Base-by-base conservation (phyloP, 2,329 filamentous ascomycete species). In the Trichoderma aggressivum region DNA sequence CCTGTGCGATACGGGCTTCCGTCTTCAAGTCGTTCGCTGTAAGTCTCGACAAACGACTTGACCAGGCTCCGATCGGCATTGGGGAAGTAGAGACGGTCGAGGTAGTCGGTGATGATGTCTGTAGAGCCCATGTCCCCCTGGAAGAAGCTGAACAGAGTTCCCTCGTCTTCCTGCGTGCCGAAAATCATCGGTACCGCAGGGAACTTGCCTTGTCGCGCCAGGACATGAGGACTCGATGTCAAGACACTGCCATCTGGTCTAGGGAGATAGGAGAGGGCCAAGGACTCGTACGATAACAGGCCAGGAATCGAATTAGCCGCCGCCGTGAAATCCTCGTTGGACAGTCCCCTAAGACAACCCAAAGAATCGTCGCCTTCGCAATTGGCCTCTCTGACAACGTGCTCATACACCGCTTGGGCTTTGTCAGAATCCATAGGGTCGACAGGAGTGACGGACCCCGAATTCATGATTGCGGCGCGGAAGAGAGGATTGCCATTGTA, bases 81-180 rank as follows among this genome's bases (percentile, higher is more conserved):
- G 32, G 84, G 79, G 83, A 93, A 94, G 82, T 88, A 92, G 62
- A 88, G 74, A 1, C 80, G 77, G 1, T 80, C 75, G 21, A 96
- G 80, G 76, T 96, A 95, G n/a, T 85, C 81, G 34, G 89, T 84
- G 0, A 94, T 75, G 4, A 88, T 80, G 1, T 81, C 81, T 0
- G 85, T 88, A 0, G 85, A 91, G 8, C 88, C 91, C 66, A 94
- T 82, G 77, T 94, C 92, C 26, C 79, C 76, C 73, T 92, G 91
- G 78, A 91, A 90, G 28, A 94, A 83, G 7, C 89, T 84, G 77
- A 94, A 94, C 1, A 94, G 79, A 0, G 92, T 94, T 26, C 92
- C 92, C 79, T 95, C 92, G 76, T 95, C 92, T 82, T 94, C 92
- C 79, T 94, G 91, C 77, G 93, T 86, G 47, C 92, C 92, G 39